A percentile compares a stretch with the other conserved stretches of the same genome.
These are phyloP conservation scores for Prunus campanulata DNA, from an alignment of 306 rosid genomes.

Conservation along the genomic window DNA sequence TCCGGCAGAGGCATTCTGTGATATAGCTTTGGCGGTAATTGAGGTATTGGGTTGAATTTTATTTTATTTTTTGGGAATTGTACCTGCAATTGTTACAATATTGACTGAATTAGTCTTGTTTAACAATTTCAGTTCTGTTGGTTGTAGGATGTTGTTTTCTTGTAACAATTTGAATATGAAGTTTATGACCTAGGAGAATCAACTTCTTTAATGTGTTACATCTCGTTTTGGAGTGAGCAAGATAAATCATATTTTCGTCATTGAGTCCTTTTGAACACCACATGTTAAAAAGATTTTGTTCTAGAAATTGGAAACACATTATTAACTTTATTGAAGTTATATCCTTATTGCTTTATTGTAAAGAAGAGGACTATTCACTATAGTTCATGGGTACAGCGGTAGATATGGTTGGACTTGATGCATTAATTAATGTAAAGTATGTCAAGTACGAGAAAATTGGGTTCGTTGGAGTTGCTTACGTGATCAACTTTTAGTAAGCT, in stretches of 20 bases:
- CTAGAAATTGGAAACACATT: not conserved
- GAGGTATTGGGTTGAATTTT: not conserved
- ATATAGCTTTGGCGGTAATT: constrained; percentile 31
- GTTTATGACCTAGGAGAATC: not conserved
- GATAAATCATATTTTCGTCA: not conserved
- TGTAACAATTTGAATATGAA: not conserved
- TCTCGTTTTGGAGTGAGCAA: not conserved
- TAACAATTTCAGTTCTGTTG: not conserved
- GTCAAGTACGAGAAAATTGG: not conserved
- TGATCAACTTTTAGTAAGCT: not conserved
- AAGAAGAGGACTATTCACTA: not conserved
- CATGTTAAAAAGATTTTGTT: not conserved
- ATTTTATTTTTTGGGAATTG: not conserved
- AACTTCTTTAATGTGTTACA: not conserved
- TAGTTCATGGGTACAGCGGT: not conserved
- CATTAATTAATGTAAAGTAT: not conserved
- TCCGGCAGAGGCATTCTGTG: constrained; percentile 52
- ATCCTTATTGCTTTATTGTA: too few relatives aligned
- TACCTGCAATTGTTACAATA: not conserved
- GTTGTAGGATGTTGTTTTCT: not conserved
- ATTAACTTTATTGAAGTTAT: not conserved
- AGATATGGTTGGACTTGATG: not conserved
- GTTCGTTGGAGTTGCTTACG: not conserved
- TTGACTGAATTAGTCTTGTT: not conserved
- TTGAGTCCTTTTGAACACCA: not conserved